These are phyloP conservation scores for Gentiana dahurica DNA, from an alignment of 257 asterid genomes.

Conservation along the genomic window DNA sequence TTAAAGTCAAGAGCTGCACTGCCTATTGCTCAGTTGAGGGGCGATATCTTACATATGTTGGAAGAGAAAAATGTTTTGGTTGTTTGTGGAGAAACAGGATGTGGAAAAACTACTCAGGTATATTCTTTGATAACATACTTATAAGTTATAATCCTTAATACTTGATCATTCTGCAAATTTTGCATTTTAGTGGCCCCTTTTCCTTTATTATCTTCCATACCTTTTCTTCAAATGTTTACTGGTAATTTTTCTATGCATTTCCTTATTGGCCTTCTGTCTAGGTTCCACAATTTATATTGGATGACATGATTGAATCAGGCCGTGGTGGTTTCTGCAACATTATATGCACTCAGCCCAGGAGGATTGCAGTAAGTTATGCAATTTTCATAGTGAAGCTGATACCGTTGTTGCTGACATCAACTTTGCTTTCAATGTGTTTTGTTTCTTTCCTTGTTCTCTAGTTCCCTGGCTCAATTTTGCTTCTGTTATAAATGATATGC, in stretches of 20 bases:
- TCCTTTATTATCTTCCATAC: not conserved
- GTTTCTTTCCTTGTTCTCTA: not conserved
- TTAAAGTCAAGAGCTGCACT: slow-evolving; percentile 63
- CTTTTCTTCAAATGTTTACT: not conserved
- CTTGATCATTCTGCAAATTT: slow-evolving; percentile 1
- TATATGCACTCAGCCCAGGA: slow-evolving; percentile 97
- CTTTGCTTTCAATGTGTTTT: not conserved
- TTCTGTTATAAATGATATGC: no score
- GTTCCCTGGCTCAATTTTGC: not conserved
- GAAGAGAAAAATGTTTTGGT: slow-evolving; percentile 72
- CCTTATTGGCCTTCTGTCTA: slow-evolving; percentile 27
- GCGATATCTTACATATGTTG: slow-evolving; percentile 53
- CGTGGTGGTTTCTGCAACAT: slow-evolving; percentile 74
- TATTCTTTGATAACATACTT: slow-evolving; percentile 11
- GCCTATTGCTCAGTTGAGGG: slow-evolving; percentile 79
- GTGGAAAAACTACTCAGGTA: slow-evolving; percentile 99
- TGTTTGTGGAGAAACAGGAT: slow-evolving; percentile 96
- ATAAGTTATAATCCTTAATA: slow-evolving; percentile 1
- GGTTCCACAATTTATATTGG: slow-evolving; percentile 98
- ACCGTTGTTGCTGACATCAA: not conserved
- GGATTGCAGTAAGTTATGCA: slow-evolving; percentile 76
- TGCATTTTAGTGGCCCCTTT: not conserved
- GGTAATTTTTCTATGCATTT: not conserved
- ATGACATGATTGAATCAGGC: slow-evolving; percentile 89
- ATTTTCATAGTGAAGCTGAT: not conserved